Percentiles rank a stretch among this genome's conserved stretches.
These are phyloP conservation scores for Meyerozyma sp. DNA, from an alignment of 1,139 yeast species.

Conservation along the genomic window DNA sequence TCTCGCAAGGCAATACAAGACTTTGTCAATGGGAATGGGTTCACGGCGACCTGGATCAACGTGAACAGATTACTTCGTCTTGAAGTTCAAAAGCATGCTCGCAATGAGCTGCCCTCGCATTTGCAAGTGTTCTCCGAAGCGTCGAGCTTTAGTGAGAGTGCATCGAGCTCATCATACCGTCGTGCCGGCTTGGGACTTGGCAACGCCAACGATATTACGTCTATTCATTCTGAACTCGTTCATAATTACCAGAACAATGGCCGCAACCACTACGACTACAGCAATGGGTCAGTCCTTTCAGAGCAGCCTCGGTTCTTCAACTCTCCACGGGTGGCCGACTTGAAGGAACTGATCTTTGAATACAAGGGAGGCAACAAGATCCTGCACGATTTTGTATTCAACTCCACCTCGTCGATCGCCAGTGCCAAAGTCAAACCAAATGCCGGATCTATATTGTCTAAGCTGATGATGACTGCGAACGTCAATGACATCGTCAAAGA, in stretches of 20 bases:
- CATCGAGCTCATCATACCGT: constrained; percentile 4
- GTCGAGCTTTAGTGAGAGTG: constrained; percentile 4
- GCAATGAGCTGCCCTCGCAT: neutral
- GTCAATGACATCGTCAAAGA: constrained; percentile 32
- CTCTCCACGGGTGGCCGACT: constrained; percentile 42
- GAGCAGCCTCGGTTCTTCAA: constrained; percentile 9
- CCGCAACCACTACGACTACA: constrained; percentile 8
- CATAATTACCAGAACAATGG: constrained; percentile 11
- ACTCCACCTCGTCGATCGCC: constrained; percentile 9
- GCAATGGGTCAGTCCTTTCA: constrained; percentile 19
- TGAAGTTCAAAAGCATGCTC: constrained; percentile 7
- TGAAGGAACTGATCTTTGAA: constrained; percentile 34
- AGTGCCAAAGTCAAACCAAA: constrained; percentile 12
- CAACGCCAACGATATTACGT: constrained; percentile 35
- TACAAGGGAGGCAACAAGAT: constrained; percentile 4
- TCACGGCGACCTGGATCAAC: constrained; percentile 29
- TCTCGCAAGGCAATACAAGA: constrained; percentile 22
- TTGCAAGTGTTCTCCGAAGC: neutral
- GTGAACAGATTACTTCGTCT: constrained; percentile 24
- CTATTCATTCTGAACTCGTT: constrained; percentile 36
- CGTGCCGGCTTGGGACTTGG: constrained; percentile 32
- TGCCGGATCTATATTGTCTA: constrained; percentile 25
- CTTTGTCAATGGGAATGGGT: constrained; percentile 28
- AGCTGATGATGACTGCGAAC: constrained; percentile 29
- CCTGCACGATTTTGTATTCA: constrained; percentile 1